Conservation (phyloP, 352 stramenopile species). For the Phytophthora podocarpi region DNA sequence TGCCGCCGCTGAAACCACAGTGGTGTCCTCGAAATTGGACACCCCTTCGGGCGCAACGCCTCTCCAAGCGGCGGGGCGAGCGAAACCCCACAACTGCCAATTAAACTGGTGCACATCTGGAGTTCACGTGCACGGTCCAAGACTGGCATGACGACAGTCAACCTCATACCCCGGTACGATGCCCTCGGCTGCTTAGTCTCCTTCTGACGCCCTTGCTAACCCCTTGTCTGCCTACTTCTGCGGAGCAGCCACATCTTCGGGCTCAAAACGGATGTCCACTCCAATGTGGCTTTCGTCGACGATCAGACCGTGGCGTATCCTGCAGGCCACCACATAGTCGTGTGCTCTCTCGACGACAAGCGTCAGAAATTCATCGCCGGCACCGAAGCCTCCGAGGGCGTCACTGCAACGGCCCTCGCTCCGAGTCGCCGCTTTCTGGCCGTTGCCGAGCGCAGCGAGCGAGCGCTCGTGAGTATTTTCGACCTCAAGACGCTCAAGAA, state of each 20-base stretch:
- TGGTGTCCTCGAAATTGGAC: neutral
- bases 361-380: slow-evolving; percentile 90
- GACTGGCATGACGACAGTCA: slow-evolving; percentile 42
- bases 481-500: slow-evolving; percentile 92
- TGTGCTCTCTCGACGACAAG: slow-evolving; percentile 92
- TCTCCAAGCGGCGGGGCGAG: no score
- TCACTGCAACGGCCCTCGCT: slow-evolving; percentile 71
- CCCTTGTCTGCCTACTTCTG: slow-evolving; percentile 4
- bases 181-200: neutral
- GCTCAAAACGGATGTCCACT: slow-evolving; percentile 85
- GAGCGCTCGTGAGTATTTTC: slow-evolving; percentile 82
- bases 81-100: neutral
- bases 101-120: no score
- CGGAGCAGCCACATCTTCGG: slow-evolving; percentile 87
- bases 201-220: slow-evolving; percentile 1
- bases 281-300: slow-evolving; percentile 85
- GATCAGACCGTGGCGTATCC: slow-evolving; percentile 85
- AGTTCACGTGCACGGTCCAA: no score
- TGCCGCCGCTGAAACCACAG: no score
- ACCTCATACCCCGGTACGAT: slow-evolving; percentile 42
- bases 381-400: slow-evolving; percentile 74
- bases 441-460: slow-evolving; percentile 75
- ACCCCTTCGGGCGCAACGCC: slow-evolving; percentile 1
- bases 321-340: slow-evolving; percentile 87
- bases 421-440: slow-evolving; percentile 79